Conservation (phyloP, 2,329 filamentous ascomycete species). For the Zymoseptoria tritici region DNA sequence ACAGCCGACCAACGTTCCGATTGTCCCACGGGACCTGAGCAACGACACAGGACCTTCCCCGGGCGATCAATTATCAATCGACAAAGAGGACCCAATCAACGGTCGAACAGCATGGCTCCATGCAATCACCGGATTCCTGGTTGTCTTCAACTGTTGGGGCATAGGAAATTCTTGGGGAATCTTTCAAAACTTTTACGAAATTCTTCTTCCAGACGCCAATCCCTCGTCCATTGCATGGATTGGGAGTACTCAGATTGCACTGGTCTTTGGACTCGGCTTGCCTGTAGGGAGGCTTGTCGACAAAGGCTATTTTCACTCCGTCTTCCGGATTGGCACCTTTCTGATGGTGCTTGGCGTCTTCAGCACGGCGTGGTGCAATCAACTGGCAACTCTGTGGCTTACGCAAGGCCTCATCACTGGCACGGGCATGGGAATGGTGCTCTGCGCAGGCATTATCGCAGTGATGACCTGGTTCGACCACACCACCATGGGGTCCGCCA, state of each 20-base stretch:
- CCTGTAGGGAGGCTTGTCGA: constrained; percentile 27
- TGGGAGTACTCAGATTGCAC: constrained; percentile 30
- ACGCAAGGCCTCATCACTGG: constrained; percentile 31
- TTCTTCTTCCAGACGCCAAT: constrained; percentile 11
- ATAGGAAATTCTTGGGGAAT: constrained; percentile 27
- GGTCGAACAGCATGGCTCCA: constrained; percentile 22
- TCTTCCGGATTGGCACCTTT: constrained; percentile 26
- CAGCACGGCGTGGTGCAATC: constrained; percentile 18
- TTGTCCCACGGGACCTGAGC: not conserved
- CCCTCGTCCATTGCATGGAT: constrained; percentile 30
- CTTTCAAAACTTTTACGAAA: constrained; percentile 29
- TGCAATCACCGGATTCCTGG: constrained; percentile 13
- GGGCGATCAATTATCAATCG: not conserved
- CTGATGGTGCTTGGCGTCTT: constrained; percentile 24
- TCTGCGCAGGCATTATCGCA: constrained; percentile 25
- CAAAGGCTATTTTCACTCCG: constrained; percentile 24
- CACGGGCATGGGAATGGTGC: constrained; percentile 29
- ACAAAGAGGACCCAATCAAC: constrained; percentile 12
- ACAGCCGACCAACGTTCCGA: not conserved
- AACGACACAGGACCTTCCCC: not conserved
- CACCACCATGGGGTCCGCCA: constrained; percentile 27
- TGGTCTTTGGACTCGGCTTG: constrained; percentile 29
- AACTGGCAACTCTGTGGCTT: constrained; percentile 23
- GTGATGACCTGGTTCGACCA: constrained; percentile 32
- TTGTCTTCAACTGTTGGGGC: constrained; percentile 28